Evolutionary conservation across 805 yeast species (phyloP), one percentile per base, ranked within the genome.

Genomic region (Henningerozyma blattae): DNA sequence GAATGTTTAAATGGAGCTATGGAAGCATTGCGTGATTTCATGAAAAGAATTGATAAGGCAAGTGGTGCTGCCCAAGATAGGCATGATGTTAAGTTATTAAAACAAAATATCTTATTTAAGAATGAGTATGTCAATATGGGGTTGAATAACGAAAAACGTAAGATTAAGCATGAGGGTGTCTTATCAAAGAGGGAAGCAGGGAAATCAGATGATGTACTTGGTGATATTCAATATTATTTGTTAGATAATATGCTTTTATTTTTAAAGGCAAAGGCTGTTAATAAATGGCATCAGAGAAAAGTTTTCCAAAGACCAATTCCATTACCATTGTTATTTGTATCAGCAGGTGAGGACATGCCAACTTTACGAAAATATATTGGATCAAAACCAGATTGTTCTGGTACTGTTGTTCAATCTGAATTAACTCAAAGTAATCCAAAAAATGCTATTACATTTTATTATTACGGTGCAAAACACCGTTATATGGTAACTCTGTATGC

Each of bases 41-140:
- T 91, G 59, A 76, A 68, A 19, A 72, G 81, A 51, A 64, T 65
- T 36, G 85, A 91, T 54, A 68, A 73, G 32, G 96, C 87, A 46
- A 77, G 93, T 27, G 98, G 98, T 60, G 87, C 80, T 45, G 84
- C 94, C 20, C 86, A 91, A 26, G 95, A 89, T 63, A 70, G 95
- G 43, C 85, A 86, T 60, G 84, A 87, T 43, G 70, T 91, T 40
- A 80, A 86, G 64, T 77, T 86, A 32, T 67, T 91, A 52, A 82
- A 83, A 48, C 95, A 84, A 55, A 77, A 84, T 34, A 68, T 91
- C 39, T 77, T 85, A 20, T 80, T 78, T 61, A 69, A 81, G 41
- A 86, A 85, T 39, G 95, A 87, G 47, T 73, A 78, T 48, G 87
- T 79, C 44, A 93, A 89, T 51, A 67, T 91, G 61, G 85, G 84